These are phyloP conservation scores for Caryocar brasiliense DNA, from an alignment of 441 rosid genomes.

Conservation along the genomic window DNA sequence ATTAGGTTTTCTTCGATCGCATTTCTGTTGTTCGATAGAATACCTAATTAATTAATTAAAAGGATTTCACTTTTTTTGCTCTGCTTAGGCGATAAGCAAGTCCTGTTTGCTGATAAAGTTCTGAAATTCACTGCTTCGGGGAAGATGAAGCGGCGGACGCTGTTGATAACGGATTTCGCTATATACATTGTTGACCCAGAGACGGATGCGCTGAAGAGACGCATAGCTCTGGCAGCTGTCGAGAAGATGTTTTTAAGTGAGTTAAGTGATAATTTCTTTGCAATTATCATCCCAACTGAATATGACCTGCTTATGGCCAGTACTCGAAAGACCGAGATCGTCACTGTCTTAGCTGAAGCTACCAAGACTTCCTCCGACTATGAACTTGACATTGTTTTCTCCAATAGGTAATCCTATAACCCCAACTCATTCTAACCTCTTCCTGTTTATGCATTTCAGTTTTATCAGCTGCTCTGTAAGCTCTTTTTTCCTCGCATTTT, in stretches of 20 bases:
- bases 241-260: constrained; percentile 78
- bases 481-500: too few species aligned
- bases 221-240: constrained; percentile 72
- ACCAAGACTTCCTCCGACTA: constrained; percentile 60
- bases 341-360: constrained; percentile 66
- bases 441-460: neutral
- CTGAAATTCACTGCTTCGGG: constrained; percentile 82
- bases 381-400: constrained; percentile 67
- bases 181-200: constrained; percentile 81
- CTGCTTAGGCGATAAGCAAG: constrained; percentile 54
- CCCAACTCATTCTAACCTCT: neutral
- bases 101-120: constrained; percentile 79
- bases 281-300: constrained; percentile 75
- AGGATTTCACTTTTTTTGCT: neutral
- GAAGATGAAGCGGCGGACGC: constrained; percentile 70
- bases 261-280: constrained; percentile 79
- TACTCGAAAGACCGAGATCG: constrained; percentile 84
- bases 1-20: neutral
- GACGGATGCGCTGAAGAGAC: constrained; percentile 56
- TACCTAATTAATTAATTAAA: too few species aligned
- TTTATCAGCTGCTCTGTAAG: neutral
- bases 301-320: constrained; percentile 91
- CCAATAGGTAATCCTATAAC: constrained; percentile 49
- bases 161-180: constrained; percentile 72
- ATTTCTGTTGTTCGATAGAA: neutral